Evolutionary conservation across 257 asterid genomes (phyloP).

Genomic region (Primulina eburnea): DNA sequence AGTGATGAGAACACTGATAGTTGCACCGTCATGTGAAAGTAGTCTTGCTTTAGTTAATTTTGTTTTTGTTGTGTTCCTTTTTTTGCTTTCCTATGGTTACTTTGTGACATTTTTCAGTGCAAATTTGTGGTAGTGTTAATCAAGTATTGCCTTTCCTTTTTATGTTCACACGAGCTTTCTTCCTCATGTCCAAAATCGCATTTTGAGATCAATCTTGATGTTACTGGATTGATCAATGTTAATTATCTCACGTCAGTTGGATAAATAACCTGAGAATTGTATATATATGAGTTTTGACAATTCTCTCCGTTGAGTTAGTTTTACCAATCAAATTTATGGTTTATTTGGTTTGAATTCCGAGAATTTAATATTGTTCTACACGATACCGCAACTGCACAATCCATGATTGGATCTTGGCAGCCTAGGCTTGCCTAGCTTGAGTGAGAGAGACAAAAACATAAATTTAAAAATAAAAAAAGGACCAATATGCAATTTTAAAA

Average conservation of each 20-base stretch:
- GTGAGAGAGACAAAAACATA: no score
- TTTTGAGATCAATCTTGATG: no score
- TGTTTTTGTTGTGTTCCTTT: not conserved
- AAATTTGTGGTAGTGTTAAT: not conserved
- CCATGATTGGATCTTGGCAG: not conserved
- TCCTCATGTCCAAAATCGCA: no score
- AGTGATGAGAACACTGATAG: slow-evolving; percentile 79
- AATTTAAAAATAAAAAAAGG: no score
- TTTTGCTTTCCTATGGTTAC: no score
- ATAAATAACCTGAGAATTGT: no score
- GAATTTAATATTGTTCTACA: not conserved
- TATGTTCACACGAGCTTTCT: not conserved
- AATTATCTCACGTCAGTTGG: no score
- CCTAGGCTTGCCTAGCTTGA: not conserved
- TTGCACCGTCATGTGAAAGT: slow-evolving; percentile 61
- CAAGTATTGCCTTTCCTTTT: not conserved
- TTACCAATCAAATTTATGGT: not conserved
- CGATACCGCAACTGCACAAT: not conserved
- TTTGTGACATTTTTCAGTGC: not conserved
- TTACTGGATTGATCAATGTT: not conserved
- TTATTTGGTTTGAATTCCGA: no score
- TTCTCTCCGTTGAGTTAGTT: no score
- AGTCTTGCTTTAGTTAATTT: no score
- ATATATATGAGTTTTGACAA: no score
- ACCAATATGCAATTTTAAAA: no score